Evolutionary conservation across 1,284 basidiomycete genomes (phyloP), one percentile per base, ranked within the genome.

Genomic region (Cryptococcus jaspeensis): DNA sequence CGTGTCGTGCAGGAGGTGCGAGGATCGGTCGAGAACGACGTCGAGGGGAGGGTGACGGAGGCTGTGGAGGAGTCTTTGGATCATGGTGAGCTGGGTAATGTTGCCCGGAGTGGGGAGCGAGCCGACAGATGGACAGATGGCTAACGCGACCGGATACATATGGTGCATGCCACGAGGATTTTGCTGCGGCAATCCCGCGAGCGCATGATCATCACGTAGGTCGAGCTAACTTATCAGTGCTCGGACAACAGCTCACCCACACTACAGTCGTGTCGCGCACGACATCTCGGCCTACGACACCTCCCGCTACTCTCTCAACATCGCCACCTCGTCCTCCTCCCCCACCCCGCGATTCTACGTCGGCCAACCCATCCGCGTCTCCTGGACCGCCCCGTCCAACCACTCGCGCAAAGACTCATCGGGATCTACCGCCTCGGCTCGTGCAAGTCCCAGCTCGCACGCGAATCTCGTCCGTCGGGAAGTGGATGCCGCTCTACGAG

Each of bases 361-460:
- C 44, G 95, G 95, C 36, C 90, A 98, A 74, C 86, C 89, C 6
- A 93, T 99, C 66, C 81, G 78, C 5, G 83, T 98, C 37, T 83
- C 84, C 43, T 99, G 94, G 94, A 85, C 85, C 52, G 94, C 91
- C 1, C 92, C 95, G 0, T 78, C 81, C 36, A 84, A 86, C 56
- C 95, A 98, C 72, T 95, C 92, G 12, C 83, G 90, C n/a, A 85
- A 87, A 65, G 95, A 99, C 75, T 99, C 96, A 90, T 99, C 66
- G 96, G 94, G 12, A 84, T 99, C 42, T 97, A 96, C 67, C 92
- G 92, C 79, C 66, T 92, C 58, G 92, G 90, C 28, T 90, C 91
- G 0, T 93, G 92, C 77, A 86, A 86, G 70, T 89, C 87, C 16
- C 85, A 81, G 20, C 80, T 88, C 20, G 84, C 43, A 99, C 96